phyloP scores from a whole-genome alignment of 2,329 filamentous ascomycete species.

The Xylariaceae sp. region DNA sequence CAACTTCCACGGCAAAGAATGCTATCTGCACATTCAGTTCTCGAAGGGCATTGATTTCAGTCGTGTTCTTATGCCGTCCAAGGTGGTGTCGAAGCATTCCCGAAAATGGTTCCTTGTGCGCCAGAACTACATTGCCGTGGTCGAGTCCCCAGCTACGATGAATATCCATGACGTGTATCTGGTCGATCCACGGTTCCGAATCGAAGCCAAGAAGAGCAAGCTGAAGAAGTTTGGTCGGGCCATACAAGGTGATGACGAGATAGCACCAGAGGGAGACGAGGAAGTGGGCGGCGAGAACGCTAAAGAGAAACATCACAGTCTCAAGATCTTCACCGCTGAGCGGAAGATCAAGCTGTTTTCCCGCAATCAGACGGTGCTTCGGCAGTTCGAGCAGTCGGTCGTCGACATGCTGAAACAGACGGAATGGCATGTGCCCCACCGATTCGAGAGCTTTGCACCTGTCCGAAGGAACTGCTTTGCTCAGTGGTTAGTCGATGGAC shows the following conservation, averaged over 20 bases:
- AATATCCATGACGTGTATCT: constrained; percentile 98
- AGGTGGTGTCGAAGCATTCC: constrained; percentile 76
- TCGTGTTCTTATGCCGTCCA: constrained; percentile 71
- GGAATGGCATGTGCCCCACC: constrained; percentile 75
- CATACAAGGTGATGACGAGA: constrained; percentile 60
- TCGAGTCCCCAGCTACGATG: constrained; percentile 98
- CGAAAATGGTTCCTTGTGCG: constrained; percentile 98
- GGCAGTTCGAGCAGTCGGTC: constrained; percentile 93
- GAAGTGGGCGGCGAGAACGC: constrained; percentile 34
- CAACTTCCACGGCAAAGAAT: constrained; percentile 97
- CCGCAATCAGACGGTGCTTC: constrained; percentile 81
- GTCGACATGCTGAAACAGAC: constrained; percentile 79
- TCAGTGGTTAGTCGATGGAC: constrained; percentile 93
- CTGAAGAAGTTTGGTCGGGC: constrained; percentile 52
- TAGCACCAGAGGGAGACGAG: constrained; percentile 25
- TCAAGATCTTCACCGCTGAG: constrained; percentile 88
- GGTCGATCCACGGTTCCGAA: constrained; percentile 83
- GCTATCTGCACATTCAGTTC: constrained; percentile 86
- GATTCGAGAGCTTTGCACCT: constrained; percentile 91
- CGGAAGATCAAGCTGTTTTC: constrained; percentile 88
- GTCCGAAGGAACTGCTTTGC: constrained; percentile 83
- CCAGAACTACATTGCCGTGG: constrained; percentile 95
- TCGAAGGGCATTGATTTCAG: constrained; percentile 85
- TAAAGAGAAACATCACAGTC: constrained; percentile 62
- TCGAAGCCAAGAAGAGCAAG: constrained; percentile 68